Base-by-base conservation (phyloP, 805 yeast species). In the Nakazawaea wyomingensis region DNA sequence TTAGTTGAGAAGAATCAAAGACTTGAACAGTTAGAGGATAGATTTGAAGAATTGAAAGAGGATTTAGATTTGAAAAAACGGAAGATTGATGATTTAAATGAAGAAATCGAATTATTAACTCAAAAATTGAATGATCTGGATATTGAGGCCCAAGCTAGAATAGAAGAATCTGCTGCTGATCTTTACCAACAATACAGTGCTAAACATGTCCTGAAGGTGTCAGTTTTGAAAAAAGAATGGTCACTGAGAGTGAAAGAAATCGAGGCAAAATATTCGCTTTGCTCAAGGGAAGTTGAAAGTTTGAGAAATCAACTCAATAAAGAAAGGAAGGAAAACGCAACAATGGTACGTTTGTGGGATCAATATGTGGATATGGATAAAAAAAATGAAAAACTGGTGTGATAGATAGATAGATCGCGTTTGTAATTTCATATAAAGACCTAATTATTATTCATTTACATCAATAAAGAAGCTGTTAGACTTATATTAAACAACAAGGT, bases 181-280 rank as follows among this genome's bases (percentile, higher is more conserved):
- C 64, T 85, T 9, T 85, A 85, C 54, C 69, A 75, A 30, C 89
- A 82, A 55, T 85, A 85, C 54, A 76, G 87, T 2, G 78, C 82
- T 39, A 85, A 86, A 55, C 95, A 86, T 54, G 86, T 81, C 48
- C 74, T 76, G 41, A 85, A 85, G 58, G 83, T 85, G 7, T 70
- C 71, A 11, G 72, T 77, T 26, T 63, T 81, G 53, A 82, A 77
- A 55, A 71, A 72, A 44, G 79, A 77, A 2, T 78, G 75, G 54
- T 83, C 78, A 51, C 61, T 65, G 26, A 78, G 74, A 52, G 64
- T 68, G 48, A 68, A 62, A 37, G 69, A 64, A 45, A 55, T 69
- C 19, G 61, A 62, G 10, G 50, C 60, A 32, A 78, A 75, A 47
- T 72, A 66, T 44, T 70, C 68, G 27, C 67, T 14, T 19, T 56